These are phyloP conservation scores for Cytospora leucostoma DNA, from an alignment of 2,329 filamentous ascomycete genomes.

Conservation along the genomic window DNA sequence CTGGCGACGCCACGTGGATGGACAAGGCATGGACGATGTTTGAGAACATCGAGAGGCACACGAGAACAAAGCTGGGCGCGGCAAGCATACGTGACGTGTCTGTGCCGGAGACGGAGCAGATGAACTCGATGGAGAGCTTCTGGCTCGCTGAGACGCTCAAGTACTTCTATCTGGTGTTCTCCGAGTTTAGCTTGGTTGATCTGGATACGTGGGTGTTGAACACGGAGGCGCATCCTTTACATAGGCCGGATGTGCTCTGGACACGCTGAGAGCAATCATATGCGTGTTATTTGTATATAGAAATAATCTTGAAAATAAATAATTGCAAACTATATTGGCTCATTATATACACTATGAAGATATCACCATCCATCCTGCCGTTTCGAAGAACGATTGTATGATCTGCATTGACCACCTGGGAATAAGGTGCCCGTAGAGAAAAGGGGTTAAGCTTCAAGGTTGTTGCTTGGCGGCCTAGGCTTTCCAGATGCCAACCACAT, in stretches of 20 bases:
- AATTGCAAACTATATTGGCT: background rate
- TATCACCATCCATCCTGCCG: too few species aligned
- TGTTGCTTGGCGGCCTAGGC: background rate
- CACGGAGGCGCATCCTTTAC: slow-evolving; percentile 57
- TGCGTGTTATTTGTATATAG: background rate
- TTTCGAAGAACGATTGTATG: too few species aligned
- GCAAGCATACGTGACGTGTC: slow-evolving; percentile 69
- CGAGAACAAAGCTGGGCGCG: slow-evolving; percentile 62
- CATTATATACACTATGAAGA: background rate
- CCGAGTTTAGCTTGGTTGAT: slow-evolving; percentile 58
- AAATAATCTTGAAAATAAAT: background rate
- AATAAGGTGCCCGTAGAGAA: background rate
- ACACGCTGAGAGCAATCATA: background rate
- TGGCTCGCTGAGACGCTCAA: slow-evolving; percentile 71
- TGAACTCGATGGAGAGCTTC: slow-evolving; percentile 74
- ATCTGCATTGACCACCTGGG: background rate
- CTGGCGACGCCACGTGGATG: slow-evolving; percentile 65
- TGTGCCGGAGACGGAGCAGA: slow-evolving; percentile 37
- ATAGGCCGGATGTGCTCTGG: slow-evolving; percentile 34
- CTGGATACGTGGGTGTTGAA: slow-evolving; percentile 65
- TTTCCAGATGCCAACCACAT: background rate
- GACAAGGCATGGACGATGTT: slow-evolving; percentile 78
- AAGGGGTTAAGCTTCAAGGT: background rate
- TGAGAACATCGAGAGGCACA: slow-evolving; percentile 60
- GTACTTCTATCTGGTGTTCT: slow-evolving; percentile 66